A percentile compares a stretch with the other conserved stretches of the same genome.
These are phyloP conservation scores for Cryptococcus hybrid DNA, from an alignment of 1,284 basidiomycete genomes.

Conservation along the genomic window DNA sequence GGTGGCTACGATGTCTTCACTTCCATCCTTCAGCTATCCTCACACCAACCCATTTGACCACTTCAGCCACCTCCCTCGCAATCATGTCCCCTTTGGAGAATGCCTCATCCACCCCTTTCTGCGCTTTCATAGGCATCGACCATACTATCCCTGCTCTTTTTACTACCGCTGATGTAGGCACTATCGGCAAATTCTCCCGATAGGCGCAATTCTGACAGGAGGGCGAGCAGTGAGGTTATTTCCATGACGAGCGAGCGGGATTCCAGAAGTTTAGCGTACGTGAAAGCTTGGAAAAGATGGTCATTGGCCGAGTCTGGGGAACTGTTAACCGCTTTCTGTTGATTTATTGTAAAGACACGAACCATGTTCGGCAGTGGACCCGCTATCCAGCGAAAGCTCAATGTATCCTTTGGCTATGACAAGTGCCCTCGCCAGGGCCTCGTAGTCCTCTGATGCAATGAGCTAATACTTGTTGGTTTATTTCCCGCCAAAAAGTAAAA, in stretches of 20 bases:
- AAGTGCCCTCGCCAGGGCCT: slow-evolving; percentile 20
- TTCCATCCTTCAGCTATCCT: slow-evolving; percentile 34
- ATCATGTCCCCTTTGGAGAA: background rate
- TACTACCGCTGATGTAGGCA: background rate
- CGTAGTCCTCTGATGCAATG: slow-evolving; percentile 17
- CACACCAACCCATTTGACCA: slow-evolving; percentile 36
- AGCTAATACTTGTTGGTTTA: slow-evolving; percentile 5
- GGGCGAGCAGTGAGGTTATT: slow-evolving; percentile 9
- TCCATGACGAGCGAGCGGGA: slow-evolving; percentile 13
- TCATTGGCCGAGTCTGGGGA: slow-evolving; percentile 9
- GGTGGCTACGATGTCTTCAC: background rate
- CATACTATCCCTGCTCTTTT: background rate
- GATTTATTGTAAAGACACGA: background rate
- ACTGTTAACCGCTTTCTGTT: background rate
- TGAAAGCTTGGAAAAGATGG: slow-evolving; percentile 14
- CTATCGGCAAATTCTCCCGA: background rate
- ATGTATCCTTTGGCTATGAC: slow-evolving; percentile 35
- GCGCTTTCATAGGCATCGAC: slow-evolving; percentile 2
- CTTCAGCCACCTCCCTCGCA: slow-evolving; percentile 24
- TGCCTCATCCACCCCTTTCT: background rate
- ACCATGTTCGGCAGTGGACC: slow-evolving; percentile 1
- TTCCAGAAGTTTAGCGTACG: slow-evolving; percentile 9
- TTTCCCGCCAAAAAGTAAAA: background rate
- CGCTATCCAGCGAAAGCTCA: slow-evolving; percentile 15
- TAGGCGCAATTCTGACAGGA: slow-evolving; percentile 11